Percentiles rank a stretch among this genome's conserved stretches.
Evolutionary conservation across 371 early-diverging fungal species (phyloP).

Genomic region (Lichtheimia ornata): DNA sequence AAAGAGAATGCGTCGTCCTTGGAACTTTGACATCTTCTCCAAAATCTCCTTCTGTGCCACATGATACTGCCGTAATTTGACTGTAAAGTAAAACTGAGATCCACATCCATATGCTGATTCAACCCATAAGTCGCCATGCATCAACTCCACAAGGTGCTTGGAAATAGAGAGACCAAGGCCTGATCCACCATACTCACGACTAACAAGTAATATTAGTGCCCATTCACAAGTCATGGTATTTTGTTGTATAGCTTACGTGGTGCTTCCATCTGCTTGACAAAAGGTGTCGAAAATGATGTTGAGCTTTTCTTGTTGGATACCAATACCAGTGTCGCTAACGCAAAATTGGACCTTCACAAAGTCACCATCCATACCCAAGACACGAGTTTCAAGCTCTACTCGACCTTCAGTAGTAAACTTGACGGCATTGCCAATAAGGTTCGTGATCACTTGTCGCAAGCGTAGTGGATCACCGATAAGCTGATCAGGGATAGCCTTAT

Average conservation of each 20-base stretch:
- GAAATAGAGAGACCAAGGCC: slow-evolving; percentile 63
- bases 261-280: slow-evolving; percentile 75
- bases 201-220: background rate
- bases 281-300: slow-evolving; percentile 76
- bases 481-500: slow-evolving; percentile 60
- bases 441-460: slow-evolving; percentile 73
- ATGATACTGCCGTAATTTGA: slow-evolving; percentile 47
- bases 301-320: slow-evolving; percentile 69
- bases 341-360: slow-evolving; percentile 60
- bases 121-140: slow-evolving; percentile 72
- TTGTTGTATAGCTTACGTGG: slow-evolving; percentile 39
- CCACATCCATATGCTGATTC: slow-evolving; percentile 69
- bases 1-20: slow-evolving; percentile 52
- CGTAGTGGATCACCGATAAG: slow-evolving; percentile 72
- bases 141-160: slow-evolving; percentile 52
- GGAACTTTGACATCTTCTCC: slow-evolving; percentile 49
- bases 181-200: slow-evolving; percentile 31
- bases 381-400: slow-evolving; percentile 53
- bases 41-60: slow-evolving; percentile 41
- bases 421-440: slow-evolving; percentile 78
- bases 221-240: background rate
- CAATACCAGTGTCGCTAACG: slow-evolving; percentile 81
- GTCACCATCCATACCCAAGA: slow-evolving; percentile 36
- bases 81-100: slow-evolving; percentile 75
- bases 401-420: slow-evolving; percentile 76